These are phyloP conservation scores for Cystobasidiaceae sp. DNA, from an alignment of 1,284 basidiomycete species.

Conservation along the genomic window DNA sequence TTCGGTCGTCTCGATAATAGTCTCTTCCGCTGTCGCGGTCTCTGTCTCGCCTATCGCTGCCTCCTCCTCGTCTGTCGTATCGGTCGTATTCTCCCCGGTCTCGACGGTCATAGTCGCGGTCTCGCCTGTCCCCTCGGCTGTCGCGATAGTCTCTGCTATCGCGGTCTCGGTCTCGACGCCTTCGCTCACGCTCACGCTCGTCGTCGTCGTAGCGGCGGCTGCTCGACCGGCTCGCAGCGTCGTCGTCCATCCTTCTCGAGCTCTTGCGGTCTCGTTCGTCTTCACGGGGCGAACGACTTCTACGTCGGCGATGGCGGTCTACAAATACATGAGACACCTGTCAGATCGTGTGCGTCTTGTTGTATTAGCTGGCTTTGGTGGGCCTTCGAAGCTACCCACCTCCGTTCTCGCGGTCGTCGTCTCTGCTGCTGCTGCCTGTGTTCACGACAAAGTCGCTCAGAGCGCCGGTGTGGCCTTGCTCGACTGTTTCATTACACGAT, in stretches of 20 bases:
- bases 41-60: conserved; percentile 22
- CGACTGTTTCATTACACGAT: neutral
- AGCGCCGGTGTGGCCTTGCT: conserved; percentile 11
- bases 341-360: too few relatives aligned
- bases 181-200: conserved; percentile 42
- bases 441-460: conserved; percentile 19
- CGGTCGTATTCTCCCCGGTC: conserved; percentile 48
- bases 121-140: conserved; percentile 25
- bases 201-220: conserved; percentile 43
- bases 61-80: conserved; percentile 41
- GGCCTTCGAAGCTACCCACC: neutral
- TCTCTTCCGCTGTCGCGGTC: conserved; percentile 37
- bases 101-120: conserved; percentile 48
- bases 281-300: conserved; percentile 26
- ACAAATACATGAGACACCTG: too few relatives aligned
- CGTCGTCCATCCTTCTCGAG: conserved; percentile 54
- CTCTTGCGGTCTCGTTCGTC: conserved; percentile 50
- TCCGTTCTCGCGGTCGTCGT: conserved; percentile 20
- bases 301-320: conserved; percentile 8
- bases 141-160: conserved; percentile 49
- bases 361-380: neutral
- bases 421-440: conserved; percentile 6
- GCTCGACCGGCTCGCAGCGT: conserved; percentile 46
- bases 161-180: conserved; percentile 43
- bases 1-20: conserved; percentile 43